Base-by-base conservation (phyloP, 2,329 filamentous ascomycete species). In the Penicillium sp. region DNA sequence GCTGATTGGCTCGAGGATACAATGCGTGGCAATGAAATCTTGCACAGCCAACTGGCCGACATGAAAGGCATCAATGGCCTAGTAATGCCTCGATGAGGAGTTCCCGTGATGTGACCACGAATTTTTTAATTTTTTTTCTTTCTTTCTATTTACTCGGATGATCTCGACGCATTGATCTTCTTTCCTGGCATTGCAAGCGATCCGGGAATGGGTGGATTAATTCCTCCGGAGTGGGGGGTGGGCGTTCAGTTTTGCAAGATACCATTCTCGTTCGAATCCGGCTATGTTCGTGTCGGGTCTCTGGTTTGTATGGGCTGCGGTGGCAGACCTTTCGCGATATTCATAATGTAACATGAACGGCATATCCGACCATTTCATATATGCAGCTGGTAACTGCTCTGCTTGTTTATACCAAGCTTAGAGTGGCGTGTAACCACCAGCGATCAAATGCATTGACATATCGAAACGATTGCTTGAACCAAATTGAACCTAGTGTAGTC, bases 1-100 rank as follows among this genome's bases (percentile, higher is more conserved):
- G 87, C 83, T 12, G 84, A 88, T 56, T 95, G 87, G 78, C 72
- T 95, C n/a, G 82, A 91, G 55, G 81, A 85, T 13, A 66, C 95
- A 18, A 69, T 89, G 10, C 72, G 78, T 33, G 88, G 84, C 4
- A 95, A 95, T 63, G 74, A 83, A 48, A 66, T 73, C 24, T 67
- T 89, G 46, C 73, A 74, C 49, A 67, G 66, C n/a, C 78, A 81
- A 66, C 66, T 86, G 40, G 72, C 72, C n/a, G 68, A 74, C 35
- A 60, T 80, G 47, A 75, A 72, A 50, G 47, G 61, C 31, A 62
- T 68, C 51, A 69, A 69, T 47, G 67, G 66, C 9, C 57, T 67
- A 32, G 59, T 66, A 23, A 71, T 70, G 57, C 66, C 67, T 39
- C 63, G 66, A 59, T 71, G 50, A 66, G 41, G 42, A 44, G 27